Evolutionary conservation across 2,329 filamentous ascomycete genomes (phyloP).

Genomic region (Cytospora schulzeri): DNA sequence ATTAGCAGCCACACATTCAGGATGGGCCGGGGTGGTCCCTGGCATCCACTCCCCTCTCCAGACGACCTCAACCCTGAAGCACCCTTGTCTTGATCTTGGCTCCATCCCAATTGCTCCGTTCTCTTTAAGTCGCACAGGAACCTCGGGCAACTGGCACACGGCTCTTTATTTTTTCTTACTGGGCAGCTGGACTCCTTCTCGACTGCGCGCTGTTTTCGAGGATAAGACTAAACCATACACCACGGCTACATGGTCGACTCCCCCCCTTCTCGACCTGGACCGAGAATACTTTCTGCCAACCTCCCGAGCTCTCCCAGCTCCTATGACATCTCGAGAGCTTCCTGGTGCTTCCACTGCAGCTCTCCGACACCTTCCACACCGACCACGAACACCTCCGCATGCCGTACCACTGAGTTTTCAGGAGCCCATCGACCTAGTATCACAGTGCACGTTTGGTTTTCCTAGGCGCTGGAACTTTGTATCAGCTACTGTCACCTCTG

Average conservation of each 20-base stretch:
- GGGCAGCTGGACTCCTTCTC: conserved; percentile 31
- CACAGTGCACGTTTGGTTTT: conserved; percentile 56
- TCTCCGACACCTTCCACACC: conserved; percentile 46
- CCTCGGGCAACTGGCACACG: conserved; percentile 39
- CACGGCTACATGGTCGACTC: conserved; percentile 27
- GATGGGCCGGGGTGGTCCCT: conserved; percentile 40
- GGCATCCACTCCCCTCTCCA: conserved; percentile 39
- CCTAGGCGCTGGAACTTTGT: conserved; percentile 39
- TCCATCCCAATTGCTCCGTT: conserved; percentile 48
- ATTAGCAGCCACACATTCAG: conserved; percentile 43
- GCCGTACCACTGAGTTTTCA: conserved; percentile 51
- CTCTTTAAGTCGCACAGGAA: conserved; percentile 55
- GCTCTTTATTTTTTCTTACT: conserved; percentile 28
- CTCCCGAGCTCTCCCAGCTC: conserved; percentile 16
- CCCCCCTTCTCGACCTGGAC: conserved; percentile 13
- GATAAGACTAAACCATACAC: conserved; percentile 23
- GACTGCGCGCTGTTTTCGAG: conserved; percentile 28
- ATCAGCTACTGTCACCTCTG: conserved; percentile 37
- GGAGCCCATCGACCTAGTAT: conserved; percentile 51
- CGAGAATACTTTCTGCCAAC: conserved; percentile 7
- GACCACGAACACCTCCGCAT: conserved; percentile 51
- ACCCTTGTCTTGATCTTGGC: conserved; percentile 42
- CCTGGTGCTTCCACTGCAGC: conserved; percentile 44
- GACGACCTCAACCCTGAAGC: conserved; percentile 40
- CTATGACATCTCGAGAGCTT: conserved; percentile 25